Evolutionary conservation across 768 basidiomycete species (phyloP), one percentile per base, ranked within the genome.

Genomic region (Lactarius trivialis): DNA sequence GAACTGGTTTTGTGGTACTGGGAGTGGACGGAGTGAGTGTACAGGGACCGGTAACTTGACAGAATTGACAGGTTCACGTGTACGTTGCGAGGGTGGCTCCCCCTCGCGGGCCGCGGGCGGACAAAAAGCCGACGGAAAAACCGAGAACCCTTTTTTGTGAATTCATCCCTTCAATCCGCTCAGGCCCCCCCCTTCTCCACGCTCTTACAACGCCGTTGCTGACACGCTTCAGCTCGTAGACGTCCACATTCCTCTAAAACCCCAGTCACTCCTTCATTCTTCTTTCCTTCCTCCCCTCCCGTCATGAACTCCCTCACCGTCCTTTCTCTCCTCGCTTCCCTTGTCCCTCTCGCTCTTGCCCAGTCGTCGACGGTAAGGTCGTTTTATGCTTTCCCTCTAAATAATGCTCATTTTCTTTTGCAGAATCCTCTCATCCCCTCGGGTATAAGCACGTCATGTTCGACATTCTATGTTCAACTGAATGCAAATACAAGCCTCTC

Each of bases 381-480:
- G 11, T 9, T 15, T 4, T 32, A 3, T n/a, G 21, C n/a, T 30
- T 15, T 2, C 17, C 15, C 12, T 50, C 11, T 81, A 82, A 69
- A 26, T 2, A 51, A 73, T 69, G 55, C 50, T 60, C 37, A 61
- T 26, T 32, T 45, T 56, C 33, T 56, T 45, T 26, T 19, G 60
- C 71, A 28, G 36, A 78, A 77, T 70, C 73, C 84, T 12, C 76
- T 85, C 68, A 86, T 94, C 71, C 92, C 93, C n/a, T 60, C 82
- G 15, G 81, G 76, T 57, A 84, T 93, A 69, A 83, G 81, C 70
- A 1, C 65, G 1, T 41, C 66, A 21, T 93, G 91, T 79, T 60
- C 71, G 21, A 61, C 70, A 4, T 96, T 84, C 78, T 79, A 94
- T 67, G 74, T 61, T 4, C 63, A 69, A 12, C 78, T 98, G 60